Conservation (phyloP, 768 basidiomycete species). For the Pulveroboletus sp. region DNA sequence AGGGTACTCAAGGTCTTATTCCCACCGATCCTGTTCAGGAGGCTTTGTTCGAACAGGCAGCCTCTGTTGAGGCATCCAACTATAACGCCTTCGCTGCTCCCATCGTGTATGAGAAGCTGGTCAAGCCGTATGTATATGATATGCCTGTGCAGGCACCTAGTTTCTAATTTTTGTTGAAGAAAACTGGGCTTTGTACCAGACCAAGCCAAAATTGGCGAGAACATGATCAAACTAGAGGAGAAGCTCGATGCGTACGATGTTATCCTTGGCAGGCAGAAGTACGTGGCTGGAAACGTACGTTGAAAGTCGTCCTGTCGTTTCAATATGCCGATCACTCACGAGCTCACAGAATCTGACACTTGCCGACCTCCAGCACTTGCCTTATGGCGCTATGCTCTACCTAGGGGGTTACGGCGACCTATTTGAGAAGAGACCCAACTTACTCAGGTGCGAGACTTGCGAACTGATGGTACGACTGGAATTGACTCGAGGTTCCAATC, state of each 20-base stretch:
- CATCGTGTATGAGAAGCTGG: slow-evolving; percentile 45
- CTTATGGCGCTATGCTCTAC: slow-evolving; percentile 35
- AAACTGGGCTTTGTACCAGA: slow-evolving; percentile 19
- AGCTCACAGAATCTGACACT: slow-evolving; percentile 42
- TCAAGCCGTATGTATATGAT: slow-evolving; percentile 41
- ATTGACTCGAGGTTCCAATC: slow-evolving; percentile 5
- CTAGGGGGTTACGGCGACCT: slow-evolving; percentile 28
- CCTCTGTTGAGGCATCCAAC: slow-evolving; percentile 46
- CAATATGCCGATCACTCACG: neutral
- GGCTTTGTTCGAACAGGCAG: slow-evolving; percentile 30
- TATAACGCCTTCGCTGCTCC: slow-evolving; percentile 41
- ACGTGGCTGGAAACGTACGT: slow-evolving; percentile 53
- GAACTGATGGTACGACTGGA: neutral
- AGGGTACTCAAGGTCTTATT: slow-evolving; percentile 45
- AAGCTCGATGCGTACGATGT: slow-evolving; percentile 49
- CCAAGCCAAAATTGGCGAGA: slow-evolving; percentile 12
- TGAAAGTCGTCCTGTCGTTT: neutral
- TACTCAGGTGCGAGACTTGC: slow-evolving; percentile 34
- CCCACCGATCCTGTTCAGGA: slow-evolving; percentile 38
- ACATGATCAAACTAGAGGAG: slow-evolving; percentile 18
- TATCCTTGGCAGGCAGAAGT: slow-evolving; percentile 51
- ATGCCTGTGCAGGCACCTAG: neutral
- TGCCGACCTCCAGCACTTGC: slow-evolving; percentile 56
- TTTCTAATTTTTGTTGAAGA: slow-evolving; percentile 5
- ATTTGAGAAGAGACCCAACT: slow-evolving; percentile 35